phyloP scores from a whole-genome alignment of 805 yeast genomes.

The Scheffersomyces lignosus region DNA sequence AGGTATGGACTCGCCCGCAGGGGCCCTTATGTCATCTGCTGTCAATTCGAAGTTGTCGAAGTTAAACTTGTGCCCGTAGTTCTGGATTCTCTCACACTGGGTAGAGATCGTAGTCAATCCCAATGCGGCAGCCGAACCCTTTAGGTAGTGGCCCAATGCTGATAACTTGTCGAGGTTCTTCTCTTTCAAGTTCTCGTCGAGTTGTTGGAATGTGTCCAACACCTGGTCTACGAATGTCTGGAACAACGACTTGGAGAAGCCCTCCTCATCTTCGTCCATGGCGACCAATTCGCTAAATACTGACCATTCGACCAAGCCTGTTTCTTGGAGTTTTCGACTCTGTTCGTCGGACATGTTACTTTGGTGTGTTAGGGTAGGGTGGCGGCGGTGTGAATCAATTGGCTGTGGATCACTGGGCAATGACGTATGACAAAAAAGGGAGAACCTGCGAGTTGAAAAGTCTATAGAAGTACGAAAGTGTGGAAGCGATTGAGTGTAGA shows the following conservation, averaged over 20 bases:
- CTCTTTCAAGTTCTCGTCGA: slow-evolving; percentile 54
- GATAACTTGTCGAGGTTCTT: slow-evolving; percentile 60
- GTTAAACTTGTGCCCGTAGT: slow-evolving; percentile 64
- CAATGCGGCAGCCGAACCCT: slow-evolving; percentile 93
- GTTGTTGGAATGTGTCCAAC: slow-evolving; percentile 69
- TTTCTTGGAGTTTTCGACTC: slow-evolving; percentile 35
- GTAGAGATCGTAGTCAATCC: slow-evolving; percentile 81
- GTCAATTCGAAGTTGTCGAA: slow-evolving; percentile 34
- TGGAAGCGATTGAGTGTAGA: too few species aligned
- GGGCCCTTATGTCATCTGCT: slow-evolving; percentile 25
- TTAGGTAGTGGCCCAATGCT: slow-evolving; percentile 84
- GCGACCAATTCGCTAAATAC: slow-evolving; percentile 84
- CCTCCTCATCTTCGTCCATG: slow-evolving; percentile 97
- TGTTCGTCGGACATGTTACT: slow-evolving; percentile 14
- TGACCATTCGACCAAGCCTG: slow-evolving; percentile 82
- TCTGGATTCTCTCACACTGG: slow-evolving; percentile 92
- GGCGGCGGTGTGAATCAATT: too few species aligned
- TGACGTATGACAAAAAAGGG: too few species aligned
- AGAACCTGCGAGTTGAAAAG: too few species aligned
- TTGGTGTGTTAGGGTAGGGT: too few species aligned
- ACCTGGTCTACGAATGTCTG: slow-evolving; percentile 91
- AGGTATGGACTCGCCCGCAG: slow-evolving; percentile 30
- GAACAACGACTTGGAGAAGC: slow-evolving; percentile 76
- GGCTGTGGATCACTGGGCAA: too few species aligned
- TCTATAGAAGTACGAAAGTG: too few species aligned